Base-by-base conservation (phyloP, 805 yeast genomes). In the Wickerhamiella musiphila region DNA sequence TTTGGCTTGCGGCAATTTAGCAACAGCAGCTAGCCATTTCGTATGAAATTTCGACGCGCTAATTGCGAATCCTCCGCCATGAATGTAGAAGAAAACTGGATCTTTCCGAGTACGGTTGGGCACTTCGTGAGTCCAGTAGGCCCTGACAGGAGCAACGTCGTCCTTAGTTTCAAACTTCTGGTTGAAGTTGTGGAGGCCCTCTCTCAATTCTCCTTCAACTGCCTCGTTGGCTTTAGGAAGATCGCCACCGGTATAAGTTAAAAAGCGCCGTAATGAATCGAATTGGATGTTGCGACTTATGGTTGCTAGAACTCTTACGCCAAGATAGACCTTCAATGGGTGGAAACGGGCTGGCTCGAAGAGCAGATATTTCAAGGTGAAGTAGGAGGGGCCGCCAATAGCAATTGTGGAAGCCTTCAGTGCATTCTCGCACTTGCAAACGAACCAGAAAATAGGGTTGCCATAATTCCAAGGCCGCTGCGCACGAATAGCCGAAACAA, bases 21-120 rank as follows among this genome's bases (percentile, higher is more conserved):
- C 17, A 8, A 29, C 13, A 12, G 24, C 11, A 14, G 12, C 11
- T 13, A 33, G 29, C 13, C 14, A n/a, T 8, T n/a, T 7, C 9
- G 29, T 26, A 10, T 35, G 35, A 14, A 18, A 5, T 9, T 30
- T 32, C 11, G 14, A 4, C 4, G 33, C 15, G 4, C 31, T 18
- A 6, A 35, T 16, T 23, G 24, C 28, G 21, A 34, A 41, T 13
- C 39, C 45, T 4, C 45, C 45, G 24, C 45, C 45, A 21, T 41
- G 45, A 18, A 39, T 26, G 29, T 36, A 39, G 10, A 39, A 13
- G 9, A 41, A 17, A 15, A 41, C 41, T 4, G 45, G 45, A 23
- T 39, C 45, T 4, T 31, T 27, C 9, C 32, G 33, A 5, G 8
- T 9, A 12, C 44, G 38, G 28, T 35, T 32, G 11, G 27, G 25